These are phyloP conservation scores for Cercophora sp. DNA, from an alignment of 495 filamentous ascomycete species.

Conservation along the genomic window DNA sequence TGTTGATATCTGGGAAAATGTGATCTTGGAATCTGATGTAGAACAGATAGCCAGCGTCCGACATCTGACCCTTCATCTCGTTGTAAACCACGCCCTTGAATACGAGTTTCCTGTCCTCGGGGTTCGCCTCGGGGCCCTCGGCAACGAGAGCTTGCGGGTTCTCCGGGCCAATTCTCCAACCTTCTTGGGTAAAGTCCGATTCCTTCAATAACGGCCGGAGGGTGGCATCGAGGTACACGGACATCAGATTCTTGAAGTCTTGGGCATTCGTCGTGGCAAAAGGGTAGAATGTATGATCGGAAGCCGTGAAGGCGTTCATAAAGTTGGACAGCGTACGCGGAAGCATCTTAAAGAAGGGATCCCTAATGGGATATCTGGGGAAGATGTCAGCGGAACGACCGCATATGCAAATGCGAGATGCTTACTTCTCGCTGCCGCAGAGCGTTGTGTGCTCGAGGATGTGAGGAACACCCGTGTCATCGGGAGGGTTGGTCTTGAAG, in stretches of 20 bases:
- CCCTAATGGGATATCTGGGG: constrained; percentile 85
- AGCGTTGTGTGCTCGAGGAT: constrained; percentile 96
- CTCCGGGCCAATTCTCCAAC: constrained; percentile 92
- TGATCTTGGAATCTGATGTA: constrained; percentile 93
- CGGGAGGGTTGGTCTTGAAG: constrained; percentile 97
- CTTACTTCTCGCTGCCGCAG: constrained; percentile 93
- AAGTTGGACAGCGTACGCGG: constrained; percentile 95
- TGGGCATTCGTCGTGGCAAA: constrained; percentile 97
- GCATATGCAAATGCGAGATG: not conserved
- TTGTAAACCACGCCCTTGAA: constrained; percentile 99
- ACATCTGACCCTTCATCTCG: constrained; percentile 99
- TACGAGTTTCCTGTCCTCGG: constrained; percentile 59
- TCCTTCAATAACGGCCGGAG: constrained; percentile 81
- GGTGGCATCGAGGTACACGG: constrained; percentile 94
- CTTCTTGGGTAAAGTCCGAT: constrained; percentile 93
- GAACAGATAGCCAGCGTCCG: constrained; percentile 91
- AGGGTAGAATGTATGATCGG: constrained; percentile 96
- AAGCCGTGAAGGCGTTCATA: constrained; percentile 97
- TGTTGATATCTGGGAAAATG: constrained; percentile 88
- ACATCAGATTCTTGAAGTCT: constrained; percentile 93
- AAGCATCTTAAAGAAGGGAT: constrained; percentile 99
- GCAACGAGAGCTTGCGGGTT: constrained; percentile 59
- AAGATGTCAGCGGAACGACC: constrained; percentile 11
- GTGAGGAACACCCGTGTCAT: constrained; percentile 93
- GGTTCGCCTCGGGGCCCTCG: constrained; percentile 36